phyloP scores from a whole-genome alignment of 176 grass and related monocot species.

The Carex cristatella region DNA sequence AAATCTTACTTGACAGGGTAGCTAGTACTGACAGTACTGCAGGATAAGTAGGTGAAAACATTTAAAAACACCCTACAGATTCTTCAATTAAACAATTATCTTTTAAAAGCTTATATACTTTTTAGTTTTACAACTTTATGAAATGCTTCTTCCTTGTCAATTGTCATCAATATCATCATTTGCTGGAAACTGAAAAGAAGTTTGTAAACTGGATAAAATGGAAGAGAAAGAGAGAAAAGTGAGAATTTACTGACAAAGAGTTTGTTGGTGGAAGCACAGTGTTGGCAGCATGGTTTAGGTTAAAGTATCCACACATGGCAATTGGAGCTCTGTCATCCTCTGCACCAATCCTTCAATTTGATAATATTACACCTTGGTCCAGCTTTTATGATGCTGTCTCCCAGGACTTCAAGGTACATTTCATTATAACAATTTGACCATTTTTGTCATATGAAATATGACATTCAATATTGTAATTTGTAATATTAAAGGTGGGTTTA shows the following conservation, averaged over 20 bases:
- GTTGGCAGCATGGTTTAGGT: slow-evolving; percentile 92
- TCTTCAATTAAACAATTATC: neutral
- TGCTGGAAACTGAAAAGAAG: neutral
- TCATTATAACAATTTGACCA: neutral
- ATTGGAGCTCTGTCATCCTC: slow-evolving; percentile 84
- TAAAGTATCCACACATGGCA: slow-evolving; percentile 89
- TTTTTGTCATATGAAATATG: neutral
- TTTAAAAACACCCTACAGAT: neutral
- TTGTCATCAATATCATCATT: neutral
- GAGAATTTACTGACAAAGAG: slow-evolving; percentile 6
- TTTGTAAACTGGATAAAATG: neutral
- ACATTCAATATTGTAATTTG: too few relatives aligned
- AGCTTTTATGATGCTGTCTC: slow-evolving; percentile 88
- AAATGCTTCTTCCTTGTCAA: neutral
- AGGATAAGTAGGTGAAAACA: neutral
- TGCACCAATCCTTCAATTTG: slow-evolving; percentile 85
- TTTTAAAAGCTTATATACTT: neutral
- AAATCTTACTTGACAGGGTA: neutral
- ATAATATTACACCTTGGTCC: slow-evolving; percentile 59
- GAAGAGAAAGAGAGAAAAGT: neutral
- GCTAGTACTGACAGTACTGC: neutral
- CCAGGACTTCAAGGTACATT: slow-evolving; percentile 67
- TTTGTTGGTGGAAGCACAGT: slow-evolving; percentile 32
- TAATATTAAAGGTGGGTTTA: too few relatives aligned
- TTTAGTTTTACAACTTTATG: neutral